Evolutionary conservation across 176 grass and related monocot species (phyloP).

Genomic region (Sorghum bicolor): Sorghum_bicolor_NCBIv3 NC_012874.2:69716001-69716500

Average conservation of each 20-base stretch:
- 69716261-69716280: not conserved
- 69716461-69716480: slow-evolving; percentile 29
- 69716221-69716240: not conserved
- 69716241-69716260: no score
- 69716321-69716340: not conserved
- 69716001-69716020: not conserved
- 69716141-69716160: not conserved
- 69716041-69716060: not conserved
- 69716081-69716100: no score
- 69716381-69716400: not conserved
- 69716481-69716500: slow-evolving; percentile 47
- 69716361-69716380: not conserved
- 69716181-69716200: not conserved
- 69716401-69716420: no score
- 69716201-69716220: not conserved
- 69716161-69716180: not conserved
- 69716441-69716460: slow-evolving; percentile 49
- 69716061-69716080: not conserved
- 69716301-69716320: not conserved
- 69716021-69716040: not conserved
- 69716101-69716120: no score
- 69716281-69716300: no score
- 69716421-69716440: slow-evolving; percentile 52
- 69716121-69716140: no score
- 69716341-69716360: not conserved